Evolutionary conservation across 352 stramenopile species (phyloP).

Genomic region (Salisapilia sapeloensis): DNA sequence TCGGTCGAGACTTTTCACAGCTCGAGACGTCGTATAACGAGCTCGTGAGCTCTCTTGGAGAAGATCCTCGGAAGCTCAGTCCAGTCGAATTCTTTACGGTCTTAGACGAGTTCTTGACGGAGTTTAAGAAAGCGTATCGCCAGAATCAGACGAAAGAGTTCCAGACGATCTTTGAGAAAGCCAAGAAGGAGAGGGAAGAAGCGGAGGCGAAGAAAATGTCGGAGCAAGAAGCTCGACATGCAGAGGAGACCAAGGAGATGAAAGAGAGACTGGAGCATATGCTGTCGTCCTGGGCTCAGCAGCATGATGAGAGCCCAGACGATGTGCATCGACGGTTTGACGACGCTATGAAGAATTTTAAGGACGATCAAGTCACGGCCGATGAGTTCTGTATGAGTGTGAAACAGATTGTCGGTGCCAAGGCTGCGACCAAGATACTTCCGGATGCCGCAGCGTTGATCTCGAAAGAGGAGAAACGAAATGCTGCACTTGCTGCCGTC

Average conservation of each 20-base stretch:
- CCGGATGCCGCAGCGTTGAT: slow-evolving; percentile 54
- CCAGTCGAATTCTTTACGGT: slow-evolving; percentile 75
- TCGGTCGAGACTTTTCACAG: slow-evolving; percentile 52
- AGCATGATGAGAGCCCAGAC: slow-evolving; percentile 43
- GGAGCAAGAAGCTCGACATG: slow-evolving; percentile 23
- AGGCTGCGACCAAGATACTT: slow-evolving; percentile 55
- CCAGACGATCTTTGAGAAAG: slow-evolving; percentile 55
- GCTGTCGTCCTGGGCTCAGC: no score
- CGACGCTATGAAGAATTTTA: slow-evolving; percentile 31
- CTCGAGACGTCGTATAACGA: slow-evolving; percentile 65
- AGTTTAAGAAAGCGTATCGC: slow-evolving; percentile 80
- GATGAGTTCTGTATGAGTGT: slow-evolving; percentile 62
- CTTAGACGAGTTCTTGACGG: slow-evolving; percentile 64
- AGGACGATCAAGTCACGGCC: slow-evolving; percentile 37
- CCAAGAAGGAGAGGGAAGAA: slow-evolving; percentile 25
- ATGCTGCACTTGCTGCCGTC: slow-evolving; percentile 29
- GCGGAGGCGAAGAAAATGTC: slow-evolving; percentile 9
- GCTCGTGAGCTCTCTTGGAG: slow-evolving; percentile 65
- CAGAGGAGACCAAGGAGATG: slow-evolving; percentile 35
- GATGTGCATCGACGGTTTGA: no score
- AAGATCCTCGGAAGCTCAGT: slow-evolving; percentile 64
- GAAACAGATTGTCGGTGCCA: slow-evolving; percentile 47
- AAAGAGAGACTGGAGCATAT: no score
- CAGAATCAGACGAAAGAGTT: slow-evolving; percentile 81
- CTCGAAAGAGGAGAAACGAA: slow-evolving; percentile 31